These are phyloP conservation scores for Daldinia sp. DNA, from an alignment of 2,329 filamentous ascomycete genomes.

Conservation along the genomic window DNA sequence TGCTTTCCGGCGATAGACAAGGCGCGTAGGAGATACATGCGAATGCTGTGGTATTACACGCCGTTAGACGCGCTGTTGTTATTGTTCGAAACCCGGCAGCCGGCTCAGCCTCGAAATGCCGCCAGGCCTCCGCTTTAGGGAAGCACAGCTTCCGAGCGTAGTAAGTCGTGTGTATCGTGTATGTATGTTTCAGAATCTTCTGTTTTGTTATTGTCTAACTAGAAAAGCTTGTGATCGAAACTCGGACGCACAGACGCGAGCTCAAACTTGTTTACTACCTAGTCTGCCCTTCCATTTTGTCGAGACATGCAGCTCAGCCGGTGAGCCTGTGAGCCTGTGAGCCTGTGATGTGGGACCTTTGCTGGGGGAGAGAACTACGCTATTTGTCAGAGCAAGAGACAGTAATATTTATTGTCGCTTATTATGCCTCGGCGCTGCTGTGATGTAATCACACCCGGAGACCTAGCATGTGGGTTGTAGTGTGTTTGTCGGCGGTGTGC, in stretches of 20 bases:
- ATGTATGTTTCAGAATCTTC: conserved; percentile 21
- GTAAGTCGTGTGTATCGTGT: background rate
- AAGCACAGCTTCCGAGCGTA: conserved; percentile 9
- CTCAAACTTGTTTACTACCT: conserved; percentile 14
- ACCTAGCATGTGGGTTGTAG: conserved; percentile 15
- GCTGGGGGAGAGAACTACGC: background rate
- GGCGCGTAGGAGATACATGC: conserved; percentile 7
- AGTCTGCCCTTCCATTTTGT: conserved; percentile 38
- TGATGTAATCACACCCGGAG: conserved; percentile 20
- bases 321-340: background rate
- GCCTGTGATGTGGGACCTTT: conserved; percentile 24
- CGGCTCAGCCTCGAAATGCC: conserved; percentile 43
- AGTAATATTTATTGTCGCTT: conserved; percentile 30
- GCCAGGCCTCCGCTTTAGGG: conserved; percentile 36
- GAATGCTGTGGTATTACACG: conserved; percentile 15
- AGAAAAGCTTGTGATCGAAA: conserved; percentile 32
- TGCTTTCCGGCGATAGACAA: background rate
- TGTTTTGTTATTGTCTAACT: conserved; percentile 13
- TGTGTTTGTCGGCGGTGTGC: conserved; percentile 16
- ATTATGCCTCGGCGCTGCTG: conserved; percentile 11
- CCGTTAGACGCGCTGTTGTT: conserved; percentile 31
- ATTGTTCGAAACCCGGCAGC: conserved; percentile 10
- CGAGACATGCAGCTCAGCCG: conserved; percentile 43
- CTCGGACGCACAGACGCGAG: conserved; percentile 20
- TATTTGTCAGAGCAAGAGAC: conserved; percentile 37